Conservation (phyloP, 805 yeast species). For the Kregervanrija delftensis region DNA sequence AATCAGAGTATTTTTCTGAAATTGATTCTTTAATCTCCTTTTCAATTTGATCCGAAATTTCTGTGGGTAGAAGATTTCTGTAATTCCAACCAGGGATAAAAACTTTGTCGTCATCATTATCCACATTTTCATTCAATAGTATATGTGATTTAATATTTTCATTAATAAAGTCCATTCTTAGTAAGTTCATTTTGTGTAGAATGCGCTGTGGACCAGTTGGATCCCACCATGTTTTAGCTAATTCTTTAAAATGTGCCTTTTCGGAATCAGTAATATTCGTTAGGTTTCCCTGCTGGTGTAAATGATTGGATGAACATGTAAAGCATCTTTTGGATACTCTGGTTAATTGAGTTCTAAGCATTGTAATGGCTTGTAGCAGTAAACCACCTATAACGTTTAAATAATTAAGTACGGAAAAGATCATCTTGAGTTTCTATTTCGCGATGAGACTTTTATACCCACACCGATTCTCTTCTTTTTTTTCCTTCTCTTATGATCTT, state of each 20-base stretch:
- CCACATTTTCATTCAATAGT: slow-evolving; percentile 34
- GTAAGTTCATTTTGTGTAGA: slow-evolving; percentile 87
- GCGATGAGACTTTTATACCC: too few species aligned
- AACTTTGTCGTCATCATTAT: slow-evolving; percentile 35
- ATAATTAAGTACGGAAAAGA: too few species aligned
- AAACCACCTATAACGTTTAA: not conserved
- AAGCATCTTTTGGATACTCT: not conserved
- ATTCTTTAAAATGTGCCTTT: slow-evolving; percentile 69
- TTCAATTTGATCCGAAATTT: slow-evolving; percentile 40
- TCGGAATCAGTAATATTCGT: slow-evolving; percentile 53
- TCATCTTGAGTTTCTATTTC: too few species aligned
- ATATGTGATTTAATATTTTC: slow-evolving; percentile 44
- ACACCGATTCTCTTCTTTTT: too few species aligned
- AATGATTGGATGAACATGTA: too few species aligned
- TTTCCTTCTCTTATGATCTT: too few species aligned
- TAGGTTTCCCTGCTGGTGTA: slow-evolving; percentile 2
- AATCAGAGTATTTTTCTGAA: slow-evolving; percentile 27
- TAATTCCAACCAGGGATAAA: slow-evolving; percentile 73
- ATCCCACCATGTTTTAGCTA: slow-evolving; percentile 99
- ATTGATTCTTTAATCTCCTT: slow-evolving; percentile 44
- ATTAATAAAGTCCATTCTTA: slow-evolving; percentile 81
- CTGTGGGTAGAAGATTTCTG: slow-evolving; percentile 55
- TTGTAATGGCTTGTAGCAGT: not conserved
- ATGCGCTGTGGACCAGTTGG: slow-evolving; percentile 88
- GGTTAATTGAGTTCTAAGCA: too few species aligned